phyloP scores from a whole-genome alignment of 192 early-diverging fungal genomes.

The Podila horticola region DNA sequence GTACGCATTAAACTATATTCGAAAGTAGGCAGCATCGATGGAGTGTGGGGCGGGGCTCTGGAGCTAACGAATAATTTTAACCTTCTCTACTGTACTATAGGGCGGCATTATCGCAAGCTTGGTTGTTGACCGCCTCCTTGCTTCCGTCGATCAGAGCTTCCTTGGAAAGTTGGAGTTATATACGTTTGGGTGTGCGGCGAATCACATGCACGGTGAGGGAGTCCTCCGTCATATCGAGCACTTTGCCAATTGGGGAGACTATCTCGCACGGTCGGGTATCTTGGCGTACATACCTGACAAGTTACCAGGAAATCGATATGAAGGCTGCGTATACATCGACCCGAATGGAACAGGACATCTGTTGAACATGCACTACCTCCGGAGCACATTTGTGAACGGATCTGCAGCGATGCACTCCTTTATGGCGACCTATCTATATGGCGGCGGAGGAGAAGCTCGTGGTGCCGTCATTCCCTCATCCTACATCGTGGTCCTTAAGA shows the following conservation, averaged over 20 bases:
- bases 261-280: background rate
- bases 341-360: too few relatives aligned
- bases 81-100: background rate
- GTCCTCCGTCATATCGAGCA: background rate
- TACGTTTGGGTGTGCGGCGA: slow-evolving; percentile 10
- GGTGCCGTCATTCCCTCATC: too few relatives aligned
- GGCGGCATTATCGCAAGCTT: slow-evolving; percentile 10
- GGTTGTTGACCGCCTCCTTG: slow-evolving; percentile 13
- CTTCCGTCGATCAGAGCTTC: background rate
- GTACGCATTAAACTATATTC: background rate
- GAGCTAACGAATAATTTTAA: background rate
- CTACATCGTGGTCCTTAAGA: too few relatives aligned
- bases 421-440: too few relatives aligned
- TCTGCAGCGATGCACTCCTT: too few relatives aligned
- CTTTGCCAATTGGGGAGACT: slow-evolving; percentile 4
- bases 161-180: slow-evolving; percentile 9
- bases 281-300: slow-evolving; percentile 1
- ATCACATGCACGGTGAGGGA: background rate
- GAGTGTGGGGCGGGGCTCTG: too few relatives aligned
- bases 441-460: too few relatives aligned
- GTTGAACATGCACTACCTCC: too few relatives aligned
- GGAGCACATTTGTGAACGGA: too few relatives aligned
- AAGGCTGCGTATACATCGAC: background rate
- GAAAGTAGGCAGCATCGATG: too few relatives aligned
- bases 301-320: background rate